Conservation (phyloP, 805 yeast genomes). For the Pichia manshurica region DNA sequence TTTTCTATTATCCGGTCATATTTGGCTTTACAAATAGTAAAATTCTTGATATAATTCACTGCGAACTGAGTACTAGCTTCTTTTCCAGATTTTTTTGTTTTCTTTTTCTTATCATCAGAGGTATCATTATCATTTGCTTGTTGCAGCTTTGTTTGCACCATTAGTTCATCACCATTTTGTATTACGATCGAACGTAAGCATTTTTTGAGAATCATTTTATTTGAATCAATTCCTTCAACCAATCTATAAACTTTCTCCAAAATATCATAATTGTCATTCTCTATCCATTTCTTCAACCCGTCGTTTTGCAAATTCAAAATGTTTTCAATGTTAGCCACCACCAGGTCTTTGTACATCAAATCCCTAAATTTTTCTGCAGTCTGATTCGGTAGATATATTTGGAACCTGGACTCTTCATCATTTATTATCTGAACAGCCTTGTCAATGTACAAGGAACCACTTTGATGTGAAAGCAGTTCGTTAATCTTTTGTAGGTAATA, state of each 20-base stretch:
- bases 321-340: constrained; percentile 50
- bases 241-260: constrained; percentile 45
- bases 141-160: constrained; percentile 21
- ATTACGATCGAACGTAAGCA: constrained; percentile 44
- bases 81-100: constrained; percentile 18
- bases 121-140: constrained; percentile 10
- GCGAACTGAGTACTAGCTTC: constrained; percentile 49
- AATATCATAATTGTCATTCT: constrained; percentile 38
- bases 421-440: constrained; percentile 47
- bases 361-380: constrained; percentile 50
- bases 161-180: constrained; percentile 39
- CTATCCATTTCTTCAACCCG: constrained; percentile 56
- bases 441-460: constrained; percentile 53
- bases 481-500: constrained; percentile 48
- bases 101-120: constrained; percentile 18
- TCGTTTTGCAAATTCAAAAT: constrained; percentile 47
- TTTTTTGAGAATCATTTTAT: constrained; percentile 42
- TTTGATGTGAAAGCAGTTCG: constrained; percentile 36
- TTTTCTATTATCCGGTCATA: constrained; percentile 42
- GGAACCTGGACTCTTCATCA: constrained; percentile 57
- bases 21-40: constrained; percentile 46
- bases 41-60: constrained; percentile 58
- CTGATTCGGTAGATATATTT: constrained; percentile 46
- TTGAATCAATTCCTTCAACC: constrained; percentile 48
- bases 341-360: constrained; percentile 53